phyloP scores from a whole-genome alignment of 306 rosid species.

The Fragaria vesca region DNA sequence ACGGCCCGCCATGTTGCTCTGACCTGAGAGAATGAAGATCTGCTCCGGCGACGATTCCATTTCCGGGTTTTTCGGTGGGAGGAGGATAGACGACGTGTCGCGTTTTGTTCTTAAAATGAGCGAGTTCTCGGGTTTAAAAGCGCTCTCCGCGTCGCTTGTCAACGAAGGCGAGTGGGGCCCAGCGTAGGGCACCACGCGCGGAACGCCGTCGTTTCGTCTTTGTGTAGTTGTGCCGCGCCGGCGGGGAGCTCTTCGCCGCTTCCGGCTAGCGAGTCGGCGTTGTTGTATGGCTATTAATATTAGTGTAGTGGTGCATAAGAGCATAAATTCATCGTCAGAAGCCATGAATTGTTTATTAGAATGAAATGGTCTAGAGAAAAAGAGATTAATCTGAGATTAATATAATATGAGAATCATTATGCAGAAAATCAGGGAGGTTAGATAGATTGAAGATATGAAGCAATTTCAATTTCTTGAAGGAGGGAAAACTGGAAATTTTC shows the following conservation, averaged over 20 bases:
- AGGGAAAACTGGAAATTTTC: too few species aligned
- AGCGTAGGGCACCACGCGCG: too few species aligned
- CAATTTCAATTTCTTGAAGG: too few species aligned
- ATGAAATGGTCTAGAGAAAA: too few species aligned
- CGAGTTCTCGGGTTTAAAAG: background rate
- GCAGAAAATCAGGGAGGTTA: too few species aligned
- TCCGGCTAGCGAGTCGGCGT: background rate
- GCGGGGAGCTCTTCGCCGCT: background rate
- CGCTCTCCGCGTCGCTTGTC: background rate
- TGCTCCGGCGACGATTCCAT: constrained; percentile 27
- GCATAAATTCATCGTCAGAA: too few species aligned
- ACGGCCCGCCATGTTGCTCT: constrained; percentile 91
- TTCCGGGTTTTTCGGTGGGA: background rate
- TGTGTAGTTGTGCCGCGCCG: background rate
- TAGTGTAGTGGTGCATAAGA: too few species aligned
- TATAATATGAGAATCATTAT: too few species aligned
- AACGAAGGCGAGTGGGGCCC: background rate
- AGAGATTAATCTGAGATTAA: too few species aligned
- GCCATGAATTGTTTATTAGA: too few species aligned
- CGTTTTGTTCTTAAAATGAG: background rate
- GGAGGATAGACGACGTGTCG: background rate
- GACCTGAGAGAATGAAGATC: constrained; percentile 83
- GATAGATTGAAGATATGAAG: too few species aligned
- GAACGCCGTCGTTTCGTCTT: background rate
- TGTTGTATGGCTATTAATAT: background rate